phyloP scores from a whole-genome alignment of 2,329 filamentous ascomycete species.

The Claviceps sp. region DNA sequence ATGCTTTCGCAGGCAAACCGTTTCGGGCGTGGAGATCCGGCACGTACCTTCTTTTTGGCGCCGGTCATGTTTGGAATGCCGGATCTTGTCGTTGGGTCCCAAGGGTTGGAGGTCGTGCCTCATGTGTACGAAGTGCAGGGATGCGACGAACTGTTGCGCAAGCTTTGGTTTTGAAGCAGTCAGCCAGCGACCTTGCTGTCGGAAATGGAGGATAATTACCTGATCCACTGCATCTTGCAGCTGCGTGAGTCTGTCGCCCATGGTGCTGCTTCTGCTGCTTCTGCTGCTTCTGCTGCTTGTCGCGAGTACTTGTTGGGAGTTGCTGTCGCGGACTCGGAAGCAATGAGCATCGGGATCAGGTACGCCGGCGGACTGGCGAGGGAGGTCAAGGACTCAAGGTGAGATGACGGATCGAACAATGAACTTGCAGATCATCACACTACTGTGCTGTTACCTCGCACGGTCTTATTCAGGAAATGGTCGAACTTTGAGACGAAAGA shows the following conservation, averaged over 20 bases:
- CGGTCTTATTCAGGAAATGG: not conserved
- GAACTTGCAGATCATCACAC: not conserved
- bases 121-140: conserved; percentile 50
- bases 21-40: not conserved
- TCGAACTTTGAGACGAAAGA: too few species aligned
- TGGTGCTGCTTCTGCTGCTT: conserved; percentile 19
- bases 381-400: not conserved
- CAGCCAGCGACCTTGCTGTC: not conserved
- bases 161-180: conserved; percentile 29
- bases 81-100: conserved; percentile 42
- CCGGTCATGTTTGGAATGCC: conserved; percentile 42
- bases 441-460: not conserved
- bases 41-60: conserved; percentile 35
- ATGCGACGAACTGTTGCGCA: conserved; percentile 54
- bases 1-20: not conserved
- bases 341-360: not conserved
- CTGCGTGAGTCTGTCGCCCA: conserved; percentile 69
- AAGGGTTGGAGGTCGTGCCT: conserved; percentile 55
- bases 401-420: not conserved
- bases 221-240: conserved; percentile 76
- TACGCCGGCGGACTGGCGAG: not conserved
- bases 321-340: not conserved
- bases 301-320: not conserved
- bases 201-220: conserved; percentile 28
- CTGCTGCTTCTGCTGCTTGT: conserved; percentile 6